Percentiles rank a stretch among this genome's conserved stretches.
These are phyloP conservation scores for Cupressus sempervirens DNA, from an alignment of 75 land plant species.

Conservation along the genomic window DNA sequence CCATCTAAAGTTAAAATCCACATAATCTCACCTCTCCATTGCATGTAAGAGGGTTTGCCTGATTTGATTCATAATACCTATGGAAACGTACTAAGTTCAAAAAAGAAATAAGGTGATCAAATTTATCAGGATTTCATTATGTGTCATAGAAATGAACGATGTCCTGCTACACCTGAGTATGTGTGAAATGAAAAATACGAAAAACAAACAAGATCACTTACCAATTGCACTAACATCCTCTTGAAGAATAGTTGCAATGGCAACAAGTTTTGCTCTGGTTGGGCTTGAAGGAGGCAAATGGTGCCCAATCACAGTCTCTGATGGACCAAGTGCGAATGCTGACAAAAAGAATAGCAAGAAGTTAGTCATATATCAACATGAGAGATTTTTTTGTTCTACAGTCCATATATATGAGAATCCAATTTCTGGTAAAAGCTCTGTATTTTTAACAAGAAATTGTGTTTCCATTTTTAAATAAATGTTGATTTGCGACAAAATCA, in stretches of 20 bases:
- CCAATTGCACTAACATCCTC: constrained; percentile 36
- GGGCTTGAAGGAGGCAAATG: constrained; percentile 23
- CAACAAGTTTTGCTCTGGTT: constrained; percentile 24
- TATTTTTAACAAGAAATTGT: too few species aligned
- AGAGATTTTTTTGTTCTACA: too few species aligned
- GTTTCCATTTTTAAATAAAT: not conserved
- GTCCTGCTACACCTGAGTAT: not conserved
- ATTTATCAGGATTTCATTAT: not conserved
- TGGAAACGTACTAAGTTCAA: not conserved
- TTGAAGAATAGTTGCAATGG: constrained; percentile 28
- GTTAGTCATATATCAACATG: not conserved
- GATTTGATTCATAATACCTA: not conserved
- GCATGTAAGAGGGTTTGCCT: not conserved
- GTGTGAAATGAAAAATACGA: not conserved
- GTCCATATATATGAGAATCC: too few species aligned
- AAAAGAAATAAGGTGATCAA: not conserved
- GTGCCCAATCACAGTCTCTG: constrained; percentile 30
- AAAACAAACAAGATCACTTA: constrained; percentile 7
- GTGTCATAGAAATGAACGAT: not conserved
- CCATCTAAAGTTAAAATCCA: not conserved
- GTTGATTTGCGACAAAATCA: not conserved
- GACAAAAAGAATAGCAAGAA: not conserved
- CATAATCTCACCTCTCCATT: not conserved
- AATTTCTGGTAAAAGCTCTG: too few species aligned
- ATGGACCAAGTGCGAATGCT: constrained; percentile 33